Conservation (phyloP, 305 asterid species). For the Solanum hybrid region DNA sequence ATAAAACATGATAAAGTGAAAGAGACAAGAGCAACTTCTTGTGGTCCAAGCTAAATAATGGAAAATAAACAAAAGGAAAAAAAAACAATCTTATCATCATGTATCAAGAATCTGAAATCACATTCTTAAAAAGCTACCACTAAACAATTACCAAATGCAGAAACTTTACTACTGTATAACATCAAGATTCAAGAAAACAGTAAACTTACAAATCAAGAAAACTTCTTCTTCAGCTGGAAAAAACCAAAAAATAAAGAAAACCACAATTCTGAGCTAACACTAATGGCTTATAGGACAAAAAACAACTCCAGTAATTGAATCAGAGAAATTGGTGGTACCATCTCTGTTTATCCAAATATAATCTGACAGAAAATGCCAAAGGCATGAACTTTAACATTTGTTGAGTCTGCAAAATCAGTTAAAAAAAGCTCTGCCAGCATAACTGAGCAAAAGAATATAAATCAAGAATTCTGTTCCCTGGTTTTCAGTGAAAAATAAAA, state of each 20-base stretch:
- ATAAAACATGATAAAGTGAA: not conserved
- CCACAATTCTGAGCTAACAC: not conserved
- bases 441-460: conserved; percentile 8
- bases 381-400: conserved; percentile 48
- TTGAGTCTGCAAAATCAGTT: conserved; percentile 41
- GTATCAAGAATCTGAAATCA: not conserved
- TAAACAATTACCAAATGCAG: not conserved
- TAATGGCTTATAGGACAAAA: not conserved
- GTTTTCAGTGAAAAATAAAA: conserved; percentile 25
- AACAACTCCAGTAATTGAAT: not conserved
- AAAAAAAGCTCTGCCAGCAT: conserved; percentile 25
- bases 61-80: not conserved
- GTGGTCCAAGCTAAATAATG: conserved; percentile 1
- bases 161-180: not conserved
- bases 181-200: conserved; percentile 1
- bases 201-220: not conserved
- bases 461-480: conserved; percentile 23
- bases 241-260: not conserved
- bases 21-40: not conserved
- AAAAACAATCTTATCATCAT: not conserved
- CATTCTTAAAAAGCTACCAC: conserved; percentile 1
- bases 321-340: not conserved
- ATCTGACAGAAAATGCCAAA: conserved; percentile 43
- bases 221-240: not conserved
- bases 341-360: conserved; percentile 19